Base-by-base conservation (phyloP, 305 asterid species). In the Rubia occidens region DNA sequence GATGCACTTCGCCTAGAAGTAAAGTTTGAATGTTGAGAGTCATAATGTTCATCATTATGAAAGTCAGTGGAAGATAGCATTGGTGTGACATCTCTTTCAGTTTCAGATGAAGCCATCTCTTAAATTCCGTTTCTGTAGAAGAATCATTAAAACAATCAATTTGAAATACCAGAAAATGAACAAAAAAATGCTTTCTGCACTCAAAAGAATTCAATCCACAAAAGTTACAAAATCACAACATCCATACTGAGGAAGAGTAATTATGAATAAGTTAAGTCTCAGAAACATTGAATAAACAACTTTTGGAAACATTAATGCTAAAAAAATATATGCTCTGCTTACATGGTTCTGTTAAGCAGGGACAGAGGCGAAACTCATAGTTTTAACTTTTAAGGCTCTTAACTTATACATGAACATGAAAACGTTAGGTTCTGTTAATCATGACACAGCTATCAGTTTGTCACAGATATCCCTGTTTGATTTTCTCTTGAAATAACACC, bases 1-100 rank as follows among this genome's bases (percentile, higher is more conserved):
- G 97, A 90, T 65, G 92, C 88, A 80, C 98, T 88, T 76, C 95
- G 84, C 72, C 92, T 78, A 75, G 75, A 71, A 5, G 89, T 35
- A 64, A 77, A 77, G 24, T 78, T 80, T 59, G 82, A 73, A 65
- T 66, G 71, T 70, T 80, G 75, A 21, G 82, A 80, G 63, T 73
- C 84, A 40, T 74, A 74, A 26, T 49, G 65, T 35, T 77, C 80
- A 63, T 85, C 87, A 14, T 82, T 82, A 53, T 78, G 86, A 26
- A 85, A 64, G 74, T 75, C 78, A 32, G 84, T 45, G 42, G 84
- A 67, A 20, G 85, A 79, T 54, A 88, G 79, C 91, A 87, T 92
- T 32, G 95, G 95, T 37, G 72, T 64, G 73, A 78, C 83, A 71
- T 89, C 96, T 79, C 81, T 32, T 32, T 32, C 96, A 56, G 70